phyloP scores from a whole-genome alignment of 1,139 yeast species.

The Protomyces pachydermus region DNA sequence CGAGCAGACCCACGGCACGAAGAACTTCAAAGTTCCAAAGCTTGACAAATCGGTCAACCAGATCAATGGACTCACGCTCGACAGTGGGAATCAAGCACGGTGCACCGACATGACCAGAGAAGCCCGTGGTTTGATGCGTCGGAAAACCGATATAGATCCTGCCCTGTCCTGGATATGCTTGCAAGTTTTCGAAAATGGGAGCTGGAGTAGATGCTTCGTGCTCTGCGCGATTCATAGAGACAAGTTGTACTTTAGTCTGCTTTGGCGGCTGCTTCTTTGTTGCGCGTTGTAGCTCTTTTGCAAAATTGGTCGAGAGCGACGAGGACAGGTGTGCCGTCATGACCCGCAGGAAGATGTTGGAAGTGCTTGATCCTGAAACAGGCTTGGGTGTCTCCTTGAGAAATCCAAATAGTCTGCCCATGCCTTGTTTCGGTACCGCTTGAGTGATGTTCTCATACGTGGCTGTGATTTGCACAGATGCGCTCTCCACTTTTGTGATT shows the following conservation, averaged over 20 bases:
- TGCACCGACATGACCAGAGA: slow-evolving; percentile 42
- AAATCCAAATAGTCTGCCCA: slow-evolving; percentile 35
- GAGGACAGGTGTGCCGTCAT: slow-evolving; percentile 14
- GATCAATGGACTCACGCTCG: slow-evolving; percentile 46
- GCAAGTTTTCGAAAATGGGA: slow-evolving; percentile 40
- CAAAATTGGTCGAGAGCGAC: slow-evolving; percentile 35
- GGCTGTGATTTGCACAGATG: slow-evolving; percentile 39
- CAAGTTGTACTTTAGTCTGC: slow-evolving; percentile 40
- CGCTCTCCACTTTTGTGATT: slow-evolving; percentile 35
- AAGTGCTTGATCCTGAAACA: slow-evolving; percentile 5
- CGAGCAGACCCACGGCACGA: slow-evolving; percentile 41
- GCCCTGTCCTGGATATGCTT: slow-evolving; percentile 28
- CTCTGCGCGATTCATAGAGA: slow-evolving; percentile 37
- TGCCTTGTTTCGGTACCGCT: slow-evolving; percentile 31
- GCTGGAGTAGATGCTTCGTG: slow-evolving; percentile 38
- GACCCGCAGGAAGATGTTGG: slow-evolving; percentile 18
- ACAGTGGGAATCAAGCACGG: slow-evolving; percentile 45
- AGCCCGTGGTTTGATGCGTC: slow-evolving; percentile 44
- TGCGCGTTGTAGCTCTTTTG: slow-evolving; percentile 41
- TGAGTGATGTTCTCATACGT: slow-evolving; percentile 42
- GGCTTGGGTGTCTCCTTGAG: slow-evolving; percentile 20
- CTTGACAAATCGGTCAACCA: slow-evolving; percentile 43
- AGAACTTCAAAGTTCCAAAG: slow-evolving; percentile 45
- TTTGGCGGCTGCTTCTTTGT: slow-evolving; percentile 45
- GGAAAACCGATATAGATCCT: slow-evolving; percentile 44